Conservation (phyloP, 805 yeast species). For the Lipomyces sp. region DNA sequence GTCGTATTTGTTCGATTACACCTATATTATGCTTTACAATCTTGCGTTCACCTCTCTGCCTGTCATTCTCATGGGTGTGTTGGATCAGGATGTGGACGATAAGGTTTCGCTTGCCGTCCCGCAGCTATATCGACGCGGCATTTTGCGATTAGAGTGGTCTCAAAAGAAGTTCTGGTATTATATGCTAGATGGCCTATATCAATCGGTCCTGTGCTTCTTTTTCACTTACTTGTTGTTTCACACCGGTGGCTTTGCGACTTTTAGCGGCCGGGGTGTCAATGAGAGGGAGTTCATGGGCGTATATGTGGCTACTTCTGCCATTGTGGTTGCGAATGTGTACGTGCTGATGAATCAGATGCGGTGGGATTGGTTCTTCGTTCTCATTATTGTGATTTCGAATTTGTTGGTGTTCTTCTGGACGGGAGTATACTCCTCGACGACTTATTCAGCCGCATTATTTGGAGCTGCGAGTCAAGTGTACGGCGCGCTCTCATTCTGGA, state of each 20-base stretch:
- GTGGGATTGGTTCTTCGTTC: constrained; percentile 71
- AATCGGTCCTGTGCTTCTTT: constrained; percentile 64
- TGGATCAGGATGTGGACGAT: constrained; percentile 74
- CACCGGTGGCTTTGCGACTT: constrained; percentile 44
- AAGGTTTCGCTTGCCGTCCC: constrained; percentile 65
- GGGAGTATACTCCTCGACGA: constrained; percentile 66
- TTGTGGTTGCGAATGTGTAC: constrained; percentile 61
- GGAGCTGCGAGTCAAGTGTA: constrained; percentile 60
- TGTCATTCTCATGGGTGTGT: constrained; percentile 64
- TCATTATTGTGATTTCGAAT: constrained; percentile 53
- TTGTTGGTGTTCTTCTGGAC: constrained; percentile 69
- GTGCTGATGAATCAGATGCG: constrained; percentile 65
- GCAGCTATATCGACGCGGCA: constrained; percentile 65
- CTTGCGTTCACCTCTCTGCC: constrained; percentile 80
- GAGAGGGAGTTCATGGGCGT: constrained; percentile 73
- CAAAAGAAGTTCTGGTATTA: constrained; percentile 57
- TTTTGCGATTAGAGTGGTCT: constrained; percentile 61
- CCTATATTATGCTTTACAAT: constrained; percentile 73
- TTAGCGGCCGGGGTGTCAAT: constrained; percentile 53
- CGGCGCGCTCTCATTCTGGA: constrained; percentile 66
- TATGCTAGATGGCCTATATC: constrained; percentile 68
- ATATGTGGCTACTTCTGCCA: constrained; percentile 57
- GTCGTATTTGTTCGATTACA: constrained; percentile 70
- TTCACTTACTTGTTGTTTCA: constrained; percentile 60
- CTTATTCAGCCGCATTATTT: constrained; percentile 57